A percentile compares a stretch with the other conserved stretches of the same genome.
Conservation (phyloP, 139 green algal genomes). For the Axilococcus clingmanii region DNA sequence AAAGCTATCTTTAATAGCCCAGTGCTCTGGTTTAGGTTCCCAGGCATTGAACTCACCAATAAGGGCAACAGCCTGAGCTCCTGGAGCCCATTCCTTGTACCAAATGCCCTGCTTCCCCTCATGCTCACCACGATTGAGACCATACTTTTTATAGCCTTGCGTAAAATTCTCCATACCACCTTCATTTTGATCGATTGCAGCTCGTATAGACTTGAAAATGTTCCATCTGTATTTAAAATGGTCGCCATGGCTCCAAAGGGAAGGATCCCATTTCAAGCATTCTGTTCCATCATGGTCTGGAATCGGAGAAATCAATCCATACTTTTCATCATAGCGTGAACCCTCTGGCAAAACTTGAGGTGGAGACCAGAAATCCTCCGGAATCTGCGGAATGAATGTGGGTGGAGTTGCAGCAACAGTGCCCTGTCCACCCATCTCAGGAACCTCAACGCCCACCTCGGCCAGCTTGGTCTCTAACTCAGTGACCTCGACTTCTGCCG, state of each 20-base stretch:
- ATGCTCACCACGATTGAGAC: conserved; percentile 72
- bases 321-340: conserved; percentile 18
- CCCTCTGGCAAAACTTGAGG: conserved; percentile 3
- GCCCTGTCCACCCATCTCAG: conserved; percentile 7
- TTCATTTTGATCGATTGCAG: conserved; percentile 75
- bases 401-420: conserved; percentile 9
- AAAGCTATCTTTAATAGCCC: conserved; percentile 79
- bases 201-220: conserved; percentile 63
- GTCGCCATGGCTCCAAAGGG: conserved; percentile 66
- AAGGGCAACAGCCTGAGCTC: conserved; percentile 66
- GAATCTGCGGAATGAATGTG: background rate
- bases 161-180: conserved; percentile 81
- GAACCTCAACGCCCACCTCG: conserved; percentile 15
- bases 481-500: conserved; percentile 17
- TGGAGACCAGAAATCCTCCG: conserved; percentile 37
- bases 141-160: conserved; percentile 72
- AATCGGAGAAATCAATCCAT: conserved; percentile 21
- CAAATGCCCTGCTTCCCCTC: conserved; percentile 69
- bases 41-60: conserved; percentile 96
- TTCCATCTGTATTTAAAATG: conserved; percentile 92
- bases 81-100: conserved; percentile 85
- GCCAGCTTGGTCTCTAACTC: conserved; percentile 6
- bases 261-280: conserved; percentile 76
- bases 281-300: conserved; percentile 81
- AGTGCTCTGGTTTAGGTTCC: conserved; percentile 67